Evolutionary conservation across 2,329 filamentous ascomycete species (phyloP).

Genomic region (Claviceps fusiformis): DNA sequence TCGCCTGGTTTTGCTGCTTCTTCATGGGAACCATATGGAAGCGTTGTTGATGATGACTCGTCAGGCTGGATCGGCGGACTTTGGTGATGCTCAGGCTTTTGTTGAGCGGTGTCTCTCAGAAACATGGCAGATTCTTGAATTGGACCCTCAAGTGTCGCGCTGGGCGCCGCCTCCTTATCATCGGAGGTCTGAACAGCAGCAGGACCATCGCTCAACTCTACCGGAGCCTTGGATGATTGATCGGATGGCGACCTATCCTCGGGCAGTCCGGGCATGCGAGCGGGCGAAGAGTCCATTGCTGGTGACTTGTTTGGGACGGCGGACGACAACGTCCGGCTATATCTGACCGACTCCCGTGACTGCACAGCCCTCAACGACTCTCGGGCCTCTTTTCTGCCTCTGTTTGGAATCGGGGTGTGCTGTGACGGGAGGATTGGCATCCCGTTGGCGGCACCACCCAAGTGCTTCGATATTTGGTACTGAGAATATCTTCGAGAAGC

Average conservation of each 20-base stretch:
- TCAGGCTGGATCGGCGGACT: slow-evolving; percentile 12
- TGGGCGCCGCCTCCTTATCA: slow-evolving; percentile 44
- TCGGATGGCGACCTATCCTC: slow-evolving; percentile 35
- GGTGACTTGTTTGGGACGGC: slow-evolving; percentile 29
- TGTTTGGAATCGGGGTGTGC: slow-evolving; percentile 70
- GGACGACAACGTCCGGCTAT: slow-evolving; percentile 36
- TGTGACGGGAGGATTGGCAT: slow-evolving; percentile 79
- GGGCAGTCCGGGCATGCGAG: slow-evolving; percentile 46
- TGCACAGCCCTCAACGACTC: slow-evolving; percentile 67
- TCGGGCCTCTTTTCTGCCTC: slow-evolving; percentile 62
- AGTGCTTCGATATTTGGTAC: slow-evolving; percentile 91
- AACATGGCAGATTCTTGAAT: slow-evolving; percentile 31
- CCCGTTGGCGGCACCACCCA: slow-evolving; percentile 67
- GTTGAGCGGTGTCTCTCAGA: slow-evolving; percentile 7
- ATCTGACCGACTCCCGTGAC: slow-evolving; percentile 35
- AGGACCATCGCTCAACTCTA: slow-evolving; percentile 9
- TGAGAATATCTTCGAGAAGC: slow-evolving; percentile 89
- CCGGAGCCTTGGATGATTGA: slow-evolving; percentile 11
- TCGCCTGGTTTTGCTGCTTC: slow-evolving; percentile 31
- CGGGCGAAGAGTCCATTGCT: slow-evolving; percentile 45
- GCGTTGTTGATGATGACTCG: slow-evolving; percentile 7
- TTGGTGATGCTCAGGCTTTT: slow-evolving; percentile 5
- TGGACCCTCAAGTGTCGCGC: slow-evolving; percentile 46
- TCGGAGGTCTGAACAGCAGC: slow-evolving; percentile 45
- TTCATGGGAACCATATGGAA: slow-evolving; percentile 13